Conservation (phyloP, 2,329 filamentous ascomycete genomes). For the Ceratocystis smalleyi region DNA sequence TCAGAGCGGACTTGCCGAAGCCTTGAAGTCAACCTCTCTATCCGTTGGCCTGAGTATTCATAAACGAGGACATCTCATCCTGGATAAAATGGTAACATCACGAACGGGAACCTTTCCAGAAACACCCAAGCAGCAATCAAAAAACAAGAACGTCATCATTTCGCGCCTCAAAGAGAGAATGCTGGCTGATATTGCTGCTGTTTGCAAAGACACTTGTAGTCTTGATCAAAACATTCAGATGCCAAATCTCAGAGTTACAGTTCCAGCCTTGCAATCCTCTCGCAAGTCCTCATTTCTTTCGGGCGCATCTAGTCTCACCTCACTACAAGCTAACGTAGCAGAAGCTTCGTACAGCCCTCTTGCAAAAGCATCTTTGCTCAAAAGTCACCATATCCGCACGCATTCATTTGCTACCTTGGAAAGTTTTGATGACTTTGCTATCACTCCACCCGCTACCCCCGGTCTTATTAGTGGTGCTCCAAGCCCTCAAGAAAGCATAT, state of each 20-base stretch:
- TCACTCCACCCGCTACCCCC: slow-evolving; percentile 19
- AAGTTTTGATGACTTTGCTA: slow-evolving; percentile 16
- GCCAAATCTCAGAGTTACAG: slow-evolving; percentile 21
- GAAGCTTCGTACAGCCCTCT: slow-evolving; percentile 6
- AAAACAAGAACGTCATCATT: slow-evolving; percentile 25
- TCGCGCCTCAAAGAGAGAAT: slow-evolving; percentile 31
- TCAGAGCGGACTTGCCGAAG: slow-evolving; percentile 34
- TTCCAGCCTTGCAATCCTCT: not conserved
- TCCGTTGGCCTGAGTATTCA: slow-evolving; percentile 33
- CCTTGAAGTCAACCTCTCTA: slow-evolving; percentile 32
- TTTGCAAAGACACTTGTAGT: slow-evolving; percentile 37
- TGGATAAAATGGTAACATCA: slow-evolving; percentile 35
- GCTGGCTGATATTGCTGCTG: slow-evolving; percentile 32
- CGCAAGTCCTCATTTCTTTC: slow-evolving; percentile 7
- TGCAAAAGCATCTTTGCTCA: not conserved
- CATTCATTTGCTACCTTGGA: slow-evolving; percentile 10
- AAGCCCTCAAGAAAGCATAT: slow-evolving; percentile 19
- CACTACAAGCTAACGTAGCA: not conserved
- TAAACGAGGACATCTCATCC: slow-evolving; percentile 38
- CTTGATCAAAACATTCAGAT: slow-evolving; percentile 24
- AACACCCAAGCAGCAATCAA: slow-evolving; percentile 16
- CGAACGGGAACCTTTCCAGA: slow-evolving; percentile 24
- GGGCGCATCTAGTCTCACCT: slow-evolving; percentile 3
- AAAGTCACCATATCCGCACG: slow-evolving; percentile 7
- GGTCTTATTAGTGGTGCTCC: slow-evolving; percentile 18